These are phyloP conservation scores for Gentiana dahurica DNA, from an alignment of 257 asterid species.

Conservation along the genomic window DNA sequence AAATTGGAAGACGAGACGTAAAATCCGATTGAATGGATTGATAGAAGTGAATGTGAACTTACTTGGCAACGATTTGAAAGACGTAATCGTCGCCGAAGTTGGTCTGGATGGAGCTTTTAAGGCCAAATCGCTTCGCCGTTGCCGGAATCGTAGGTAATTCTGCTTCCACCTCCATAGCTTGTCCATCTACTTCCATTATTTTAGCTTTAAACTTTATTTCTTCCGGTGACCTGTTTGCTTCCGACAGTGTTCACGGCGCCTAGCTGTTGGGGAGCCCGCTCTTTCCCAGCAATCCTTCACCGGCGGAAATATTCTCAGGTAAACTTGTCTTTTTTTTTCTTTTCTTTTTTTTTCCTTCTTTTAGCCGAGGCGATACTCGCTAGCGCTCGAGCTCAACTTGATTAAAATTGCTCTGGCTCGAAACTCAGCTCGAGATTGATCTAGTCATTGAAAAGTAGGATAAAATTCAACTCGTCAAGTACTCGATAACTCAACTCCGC, in stretches of 20 bases:
- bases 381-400: too few relatives aligned
- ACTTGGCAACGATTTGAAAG: constrained; percentile 77
- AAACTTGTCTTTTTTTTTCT: neutral
- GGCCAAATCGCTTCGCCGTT: constrained; percentile 42
- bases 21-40: neutral
- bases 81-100: constrained; percentile 90
- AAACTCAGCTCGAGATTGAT: neutral
- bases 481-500: too few relatives aligned
- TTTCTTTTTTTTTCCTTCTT: neutral
- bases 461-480: neutral
- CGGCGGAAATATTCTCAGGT: neutral
- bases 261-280: neutral
- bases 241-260: too few relatives aligned
- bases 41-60: neutral
- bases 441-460: too few relatives aligned
- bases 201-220: neutral
- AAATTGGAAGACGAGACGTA: neutral
- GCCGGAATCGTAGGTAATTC: constrained; percentile 10
- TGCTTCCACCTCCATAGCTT: constrained; percentile 70
- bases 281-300: too few relatives aligned
- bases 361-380: neutral
- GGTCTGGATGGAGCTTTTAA: constrained; percentile 70
- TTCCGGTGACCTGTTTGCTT: neutral
- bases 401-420: neutral
- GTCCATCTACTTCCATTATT: constrained; percentile 4